Evolutionary conservation across 305 asterid species (phyloP).

Genomic region (Rubia tinctorum): DNA sequence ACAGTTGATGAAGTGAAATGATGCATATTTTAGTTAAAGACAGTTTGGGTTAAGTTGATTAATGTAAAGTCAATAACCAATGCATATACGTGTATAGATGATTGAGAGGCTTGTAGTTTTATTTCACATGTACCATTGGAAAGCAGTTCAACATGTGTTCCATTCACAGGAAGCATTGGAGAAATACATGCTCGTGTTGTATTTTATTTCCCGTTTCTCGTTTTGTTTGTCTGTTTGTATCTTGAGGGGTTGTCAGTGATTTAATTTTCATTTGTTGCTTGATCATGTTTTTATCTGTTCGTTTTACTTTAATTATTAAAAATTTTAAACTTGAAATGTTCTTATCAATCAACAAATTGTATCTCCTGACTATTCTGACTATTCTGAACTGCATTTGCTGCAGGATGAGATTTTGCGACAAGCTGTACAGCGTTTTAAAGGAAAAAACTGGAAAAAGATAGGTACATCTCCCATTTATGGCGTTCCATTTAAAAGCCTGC

Average conservation of each 20-base stretch:
- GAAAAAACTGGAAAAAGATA: conserved; percentile 98
- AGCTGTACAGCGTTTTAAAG: conserved; percentile 95
- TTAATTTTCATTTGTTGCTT: not conserved
- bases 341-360: not conserved
- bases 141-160: not conserved
- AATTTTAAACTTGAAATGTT: not conserved
- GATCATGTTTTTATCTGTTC: not conserved
- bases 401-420: conserved; percentile 87
- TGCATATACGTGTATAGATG: not conserved
- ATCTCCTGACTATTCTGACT: conserved; percentile 6
- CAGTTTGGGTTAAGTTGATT: not conserved
- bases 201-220: not conserved
- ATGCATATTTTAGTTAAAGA: not conserved
- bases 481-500: not conserved
- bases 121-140: not conserved
- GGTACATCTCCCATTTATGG: conserved; percentile 38
- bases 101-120: not conserved
- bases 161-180: not conserved
- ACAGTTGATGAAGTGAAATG: not conserved
- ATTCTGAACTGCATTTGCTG: conserved; percentile 19
- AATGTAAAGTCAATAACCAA: conserved; percentile 2
- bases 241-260: not conserved
- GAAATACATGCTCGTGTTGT: not conserved
- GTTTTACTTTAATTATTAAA: not conserved
- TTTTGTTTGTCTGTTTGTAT: not conserved